Percentiles rank a stretch among this genome's conserved stretches.
These are phyloP conservation scores for Aureobasidium zeae DNA, from an alignment of 2,329 filamentous ascomycete genomes.

Conservation along the genomic window DNA sequence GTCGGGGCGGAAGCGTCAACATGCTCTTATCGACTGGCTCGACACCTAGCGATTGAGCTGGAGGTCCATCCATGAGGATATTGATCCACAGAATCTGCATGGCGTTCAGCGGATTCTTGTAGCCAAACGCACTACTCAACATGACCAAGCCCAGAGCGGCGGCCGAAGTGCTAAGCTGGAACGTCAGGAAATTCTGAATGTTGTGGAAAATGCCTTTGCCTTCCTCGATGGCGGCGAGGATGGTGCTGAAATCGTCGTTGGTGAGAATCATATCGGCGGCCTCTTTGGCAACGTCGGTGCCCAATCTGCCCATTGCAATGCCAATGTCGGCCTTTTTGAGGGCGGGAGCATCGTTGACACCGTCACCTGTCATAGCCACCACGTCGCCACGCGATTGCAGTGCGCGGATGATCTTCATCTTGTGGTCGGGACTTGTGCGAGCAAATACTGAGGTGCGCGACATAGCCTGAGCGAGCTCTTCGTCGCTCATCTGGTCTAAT, in stretches of 20 bases:
- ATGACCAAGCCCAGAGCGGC: slow-evolving; percentile 86
- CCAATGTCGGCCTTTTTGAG: slow-evolving; percentile 97
- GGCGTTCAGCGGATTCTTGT: slow-evolving; percentile 90
- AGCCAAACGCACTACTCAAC: slow-evolving; percentile 83
- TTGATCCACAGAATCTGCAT: slow-evolving; percentile 99
- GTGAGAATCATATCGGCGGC: slow-evolving; percentile 89
- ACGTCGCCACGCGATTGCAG: slow-evolving; percentile 90
- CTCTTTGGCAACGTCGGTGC: slow-evolving; percentile 95
- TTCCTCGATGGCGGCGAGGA: slow-evolving; percentile 91
- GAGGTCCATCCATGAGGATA: slow-evolving; percentile 98
- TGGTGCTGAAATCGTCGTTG: slow-evolving; percentile 83
- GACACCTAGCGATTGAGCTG: slow-evolving; percentile 91
- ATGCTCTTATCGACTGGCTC: slow-evolving; percentile 90
- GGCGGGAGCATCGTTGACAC: slow-evolving; percentile 94
- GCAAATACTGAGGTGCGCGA: slow-evolving; percentile 89
- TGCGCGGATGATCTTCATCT: slow-evolving; percentile 90
- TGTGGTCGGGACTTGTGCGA: slow-evolving; percentile 92
- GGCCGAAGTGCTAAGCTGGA: slow-evolving; percentile 94
- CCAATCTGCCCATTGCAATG: slow-evolving; percentile 89
- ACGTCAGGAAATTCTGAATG: slow-evolving; percentile 98
- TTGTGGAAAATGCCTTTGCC: slow-evolving; percentile 99
- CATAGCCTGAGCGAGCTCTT: slow-evolving; percentile 76
- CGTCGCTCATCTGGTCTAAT: slow-evolving; percentile 82
- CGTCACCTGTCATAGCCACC: slow-evolving; percentile 97
- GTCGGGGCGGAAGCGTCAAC: slow-evolving; percentile 82